phyloP scores from a whole-genome alignment of 129 eudicot species.

The Flaveria sonorensis region DNA sequence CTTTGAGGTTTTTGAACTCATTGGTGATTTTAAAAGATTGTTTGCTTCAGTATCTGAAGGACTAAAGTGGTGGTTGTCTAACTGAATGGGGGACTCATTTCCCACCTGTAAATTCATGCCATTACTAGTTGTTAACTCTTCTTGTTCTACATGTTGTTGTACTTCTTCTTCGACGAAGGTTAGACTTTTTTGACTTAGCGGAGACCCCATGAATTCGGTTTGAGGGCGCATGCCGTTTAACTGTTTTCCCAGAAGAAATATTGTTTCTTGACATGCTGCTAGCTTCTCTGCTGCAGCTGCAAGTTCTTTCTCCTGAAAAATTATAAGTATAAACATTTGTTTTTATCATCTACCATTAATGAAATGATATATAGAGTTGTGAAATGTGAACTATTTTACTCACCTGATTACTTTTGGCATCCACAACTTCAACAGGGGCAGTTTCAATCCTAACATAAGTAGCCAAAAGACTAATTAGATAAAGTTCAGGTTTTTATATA shows the following conservation, averaged over 20 bases:
- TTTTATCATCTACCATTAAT: slow-evolving; percentile 13
- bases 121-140: slow-evolving; percentile 53
- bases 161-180: slow-evolving; percentile 39
- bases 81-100: slow-evolving; percentile 59
- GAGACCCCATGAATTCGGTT: slow-evolving; percentile 53
- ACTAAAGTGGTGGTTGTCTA: slow-evolving; percentile 45
- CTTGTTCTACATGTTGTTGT: slow-evolving; percentile 19
- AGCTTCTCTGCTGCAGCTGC: slow-evolving; percentile 91
- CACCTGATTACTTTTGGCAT: slow-evolving; percentile 71
- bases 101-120: slow-evolving; percentile 52
- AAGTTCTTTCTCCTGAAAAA: slow-evolving; percentile 72
- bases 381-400: neutral
- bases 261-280: slow-evolving; percentile 97
- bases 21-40: slow-evolving; percentile 58
- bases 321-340: neutral
- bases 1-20: slow-evolving; percentile 40
- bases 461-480: slow-evolving; percentile 27
- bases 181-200: slow-evolving; percentile 46
- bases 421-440: slow-evolving; percentile 47
- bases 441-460: slow-evolving; percentile 55
- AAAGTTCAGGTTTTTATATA: neutral
- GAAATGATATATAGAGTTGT: neutral
- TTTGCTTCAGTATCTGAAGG: slow-evolving; percentile 69
- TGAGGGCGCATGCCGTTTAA: slow-evolving; percentile 75
- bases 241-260: slow-evolving; percentile 82